Evolutionary conservation across 768 basidiomycete species (phyloP), one percentile per base, ranked within the genome.

Genomic region (Xerocomus brunneocitrinus): DNA sequence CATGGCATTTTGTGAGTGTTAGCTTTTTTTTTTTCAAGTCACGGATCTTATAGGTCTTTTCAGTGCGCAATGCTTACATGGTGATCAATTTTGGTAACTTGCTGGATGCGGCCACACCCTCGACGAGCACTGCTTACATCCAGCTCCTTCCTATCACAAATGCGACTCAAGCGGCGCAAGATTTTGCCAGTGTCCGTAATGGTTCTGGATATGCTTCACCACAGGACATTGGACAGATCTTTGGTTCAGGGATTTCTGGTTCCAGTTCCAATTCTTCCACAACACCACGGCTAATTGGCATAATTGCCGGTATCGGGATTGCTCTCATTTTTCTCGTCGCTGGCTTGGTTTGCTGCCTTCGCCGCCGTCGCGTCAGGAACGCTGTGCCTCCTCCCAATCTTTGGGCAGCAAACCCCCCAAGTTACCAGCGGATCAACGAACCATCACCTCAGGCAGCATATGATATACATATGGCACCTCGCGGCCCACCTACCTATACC

Each of bases 11-110:
- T 67, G 85, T 85, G 58, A 61, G 82, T 74, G 7, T 25, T 49
- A 0, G 1, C 13, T 22, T 58, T 59, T 16, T 27, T 44, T 36
- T 40, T 43, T 39, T 35, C 47, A 27, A 22, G 27, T 36, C 36
- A 9, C 34, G 30, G 16, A 27, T 57, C 45, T 53, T 19, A 49
- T 24, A 36, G 12, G 12, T 6, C 5, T 38, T 5, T 42, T 24
- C 60, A 87, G 85, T 87, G 50, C 80, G 84, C 47, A 89, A 87
- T 58, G 76, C 76, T 9, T 88, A 87, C 62, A 67, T 79, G 13
- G 67, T 82, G 38, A 75, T 89, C 68, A 75, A 87, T 66, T 86
- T 79, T 58, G 86, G 87, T 35, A 76, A 85, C 66, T 80, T 83
- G 65, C 68, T 82, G 54, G 67, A 78, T 44, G 77, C 70, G 24